These are phyloP conservation scores for Penicillium bovifimosum DNA, from an alignment of 495 filamentous ascomycete species.

Conservation along the genomic window DNA sequence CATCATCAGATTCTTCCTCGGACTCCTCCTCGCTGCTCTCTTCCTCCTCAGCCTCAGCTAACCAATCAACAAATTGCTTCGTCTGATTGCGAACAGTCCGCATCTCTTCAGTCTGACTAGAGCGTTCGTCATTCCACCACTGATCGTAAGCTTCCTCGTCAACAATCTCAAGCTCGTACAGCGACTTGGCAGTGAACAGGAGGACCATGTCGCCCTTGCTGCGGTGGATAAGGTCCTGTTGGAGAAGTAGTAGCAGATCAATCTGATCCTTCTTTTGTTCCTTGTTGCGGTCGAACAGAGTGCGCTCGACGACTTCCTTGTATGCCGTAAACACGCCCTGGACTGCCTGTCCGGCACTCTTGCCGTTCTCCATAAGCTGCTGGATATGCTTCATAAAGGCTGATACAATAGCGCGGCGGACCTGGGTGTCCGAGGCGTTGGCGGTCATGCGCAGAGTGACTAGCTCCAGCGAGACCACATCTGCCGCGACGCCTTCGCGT, in stretches of 20 bases:
- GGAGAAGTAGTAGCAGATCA: constrained; percentile 75
- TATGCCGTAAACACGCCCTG: constrained; percentile 52
- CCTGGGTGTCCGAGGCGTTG: constrained; percentile 81
- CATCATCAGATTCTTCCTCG: constrained; percentile 40
- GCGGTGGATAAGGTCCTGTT: constrained; percentile 66
- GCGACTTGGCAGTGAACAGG: constrained; percentile 66
- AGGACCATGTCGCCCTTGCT: constrained; percentile 61
- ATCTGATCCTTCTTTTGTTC: constrained; percentile 67
- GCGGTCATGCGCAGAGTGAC: constrained; percentile 81
- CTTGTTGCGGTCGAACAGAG: constrained; percentile 53
- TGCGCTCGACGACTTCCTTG: constrained; percentile 52
- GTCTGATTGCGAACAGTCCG: constrained; percentile 63
- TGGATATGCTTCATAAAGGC: constrained; percentile 79
- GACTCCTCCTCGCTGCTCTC: constrained; percentile 69
- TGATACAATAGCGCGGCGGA: constrained; percentile 77
- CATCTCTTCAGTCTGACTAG: constrained; percentile 60
- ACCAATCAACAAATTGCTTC: constrained; percentile 75
- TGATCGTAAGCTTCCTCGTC: constrained; percentile 83
- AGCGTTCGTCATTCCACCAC: constrained; percentile 79
- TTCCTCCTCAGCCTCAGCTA: constrained; percentile 76
- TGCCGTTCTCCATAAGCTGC: constrained; percentile 59
- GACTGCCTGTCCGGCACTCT: constrained; percentile 59
- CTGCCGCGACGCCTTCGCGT: constrained; percentile 65
- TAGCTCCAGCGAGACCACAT: constrained; percentile 84
- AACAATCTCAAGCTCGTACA: constrained; percentile 78